These are phyloP conservation scores for Lepiota brunneoincarnata DNA, from an alignment of 768 basidiomycete genomes.

Conservation along the genomic window DNA sequence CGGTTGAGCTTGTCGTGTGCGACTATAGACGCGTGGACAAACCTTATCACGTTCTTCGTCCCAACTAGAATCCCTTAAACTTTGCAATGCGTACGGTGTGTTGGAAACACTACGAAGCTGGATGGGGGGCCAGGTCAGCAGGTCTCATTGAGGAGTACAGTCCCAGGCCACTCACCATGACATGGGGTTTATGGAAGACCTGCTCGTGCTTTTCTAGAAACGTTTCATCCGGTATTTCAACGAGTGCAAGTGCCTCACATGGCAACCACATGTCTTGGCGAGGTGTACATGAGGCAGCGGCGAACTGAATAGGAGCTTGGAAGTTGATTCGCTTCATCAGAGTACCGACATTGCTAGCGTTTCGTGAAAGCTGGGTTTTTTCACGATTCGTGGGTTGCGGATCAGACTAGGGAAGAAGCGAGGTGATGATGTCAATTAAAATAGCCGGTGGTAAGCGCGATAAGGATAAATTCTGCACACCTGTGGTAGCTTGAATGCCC, in stretches of 20 bases:
- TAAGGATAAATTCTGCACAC: slow-evolving; percentile 2
- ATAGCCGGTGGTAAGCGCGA: background rate
- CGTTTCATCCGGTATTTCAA: slow-evolving; percentile 9
- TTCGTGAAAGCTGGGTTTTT: background rate
- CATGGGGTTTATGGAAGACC: slow-evolving; percentile 12
- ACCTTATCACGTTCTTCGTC: slow-evolving; percentile 9
- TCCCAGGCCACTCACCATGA: slow-evolving; percentile 16
- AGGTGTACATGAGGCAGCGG: slow-evolving; percentile 15
- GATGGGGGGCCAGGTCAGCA: background rate
- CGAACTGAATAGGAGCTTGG: slow-evolving; percentile 4
- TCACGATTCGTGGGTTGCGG: slow-evolving; percentile 5
- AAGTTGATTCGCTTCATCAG: background rate
- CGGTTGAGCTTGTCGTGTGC: background rate
- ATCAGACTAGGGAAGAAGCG: slow-evolving; percentile 10
- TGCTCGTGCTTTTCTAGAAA: slow-evolving; percentile 4
- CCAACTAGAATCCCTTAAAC: background rate
- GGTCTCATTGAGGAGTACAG: background rate
- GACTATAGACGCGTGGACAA: slow-evolving; percentile 6
- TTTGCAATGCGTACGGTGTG: background rate
- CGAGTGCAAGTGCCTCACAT: background rate
- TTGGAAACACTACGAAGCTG: slow-evolving; percentile 17
- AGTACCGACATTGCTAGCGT: slow-evolving; percentile 4
- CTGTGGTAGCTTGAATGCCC: background rate
- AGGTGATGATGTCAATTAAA: slow-evolving; percentile 3
- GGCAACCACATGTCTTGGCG: slow-evolving; percentile 13